Evolutionary conservation across 768 basidiomycete species (phyloP).

Genomic region (Russula lepida): DNA sequence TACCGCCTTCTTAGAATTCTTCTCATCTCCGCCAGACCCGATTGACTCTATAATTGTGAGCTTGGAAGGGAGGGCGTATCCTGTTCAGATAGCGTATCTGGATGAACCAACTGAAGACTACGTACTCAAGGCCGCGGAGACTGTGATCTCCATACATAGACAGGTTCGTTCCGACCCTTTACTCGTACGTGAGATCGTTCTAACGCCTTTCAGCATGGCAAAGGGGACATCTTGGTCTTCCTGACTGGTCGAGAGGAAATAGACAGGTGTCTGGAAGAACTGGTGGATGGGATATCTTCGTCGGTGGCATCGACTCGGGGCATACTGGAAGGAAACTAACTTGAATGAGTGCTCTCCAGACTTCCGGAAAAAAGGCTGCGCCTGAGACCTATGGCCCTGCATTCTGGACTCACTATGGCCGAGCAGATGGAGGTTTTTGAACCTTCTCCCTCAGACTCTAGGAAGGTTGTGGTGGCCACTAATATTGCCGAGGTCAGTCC

Average conservation of each 20-base stretch:
- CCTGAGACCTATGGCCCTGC: constrained; percentile 65
- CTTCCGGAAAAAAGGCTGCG: constrained; percentile 47
- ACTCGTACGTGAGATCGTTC: neutral
- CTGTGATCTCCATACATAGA: constrained; percentile 72
- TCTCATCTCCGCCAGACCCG: constrained; percentile 52
- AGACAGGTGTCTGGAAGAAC: constrained; percentile 72
- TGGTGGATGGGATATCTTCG: constrained; percentile 50
- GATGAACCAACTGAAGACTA: constrained; percentile 74
- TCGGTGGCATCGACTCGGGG: constrained; percentile 6
- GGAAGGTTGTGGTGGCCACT: constrained; percentile 89
- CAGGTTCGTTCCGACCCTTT: constrained; percentile 41
- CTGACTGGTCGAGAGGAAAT: constrained; percentile 96
- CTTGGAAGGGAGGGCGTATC: constrained; percentile 90
- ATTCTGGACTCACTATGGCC: constrained; percentile 81
- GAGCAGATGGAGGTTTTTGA: constrained; percentile 87
- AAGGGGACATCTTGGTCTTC: constrained; percentile 90
- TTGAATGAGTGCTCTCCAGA: constrained; percentile 25
- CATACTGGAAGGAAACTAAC: constrained; percentile 5
- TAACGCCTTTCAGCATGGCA: constrained; percentile 46
- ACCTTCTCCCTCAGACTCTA: constrained; percentile 57
- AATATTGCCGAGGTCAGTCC: constrained; percentile 84
- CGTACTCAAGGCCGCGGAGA: constrained; percentile 70
- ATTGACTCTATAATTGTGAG: constrained; percentile 79
- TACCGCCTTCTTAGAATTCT: constrained; percentile 80
- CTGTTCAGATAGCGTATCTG: constrained; percentile 88